phyloP scores from a whole-genome alignment of 495 filamentous ascomycete species.

The Bombardia bombarda region DNA sequence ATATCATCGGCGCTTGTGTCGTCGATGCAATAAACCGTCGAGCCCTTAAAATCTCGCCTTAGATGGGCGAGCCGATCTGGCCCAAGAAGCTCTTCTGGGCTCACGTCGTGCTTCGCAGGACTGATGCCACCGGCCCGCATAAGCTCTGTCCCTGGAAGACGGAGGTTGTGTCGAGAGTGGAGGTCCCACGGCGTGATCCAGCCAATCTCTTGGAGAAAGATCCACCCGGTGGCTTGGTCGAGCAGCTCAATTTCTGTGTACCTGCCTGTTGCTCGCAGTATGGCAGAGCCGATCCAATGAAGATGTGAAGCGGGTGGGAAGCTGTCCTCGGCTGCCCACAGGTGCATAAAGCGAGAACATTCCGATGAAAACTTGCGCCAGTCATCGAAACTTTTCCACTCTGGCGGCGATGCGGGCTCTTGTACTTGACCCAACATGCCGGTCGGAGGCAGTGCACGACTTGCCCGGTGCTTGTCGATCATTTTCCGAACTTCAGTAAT shows the following conservation, averaged over 20 bases:
- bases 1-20: slow-evolving; percentile 62
- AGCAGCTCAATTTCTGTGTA: slow-evolving; percentile 54
- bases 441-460: slow-evolving; percentile 50
- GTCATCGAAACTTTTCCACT: no score
- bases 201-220: slow-evolving; percentile 82
- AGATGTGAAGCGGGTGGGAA: slow-evolving; percentile 40
- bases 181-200: slow-evolving; percentile 78
- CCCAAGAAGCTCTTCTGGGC: slow-evolving; percentile 17
- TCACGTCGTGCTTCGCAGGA: slow-evolving; percentile 22
- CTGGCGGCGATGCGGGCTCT: slow-evolving; percentile 12
- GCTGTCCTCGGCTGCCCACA: slow-evolving; percentile 52
- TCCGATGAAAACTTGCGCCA: no score
- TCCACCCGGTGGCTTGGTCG: slow-evolving; percentile 48
- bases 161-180: slow-evolving; percentile 50
- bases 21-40: slow-evolving; percentile 82
- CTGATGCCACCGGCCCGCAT: slow-evolving; percentile 35
- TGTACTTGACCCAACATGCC: slow-evolving; percentile 42
- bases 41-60: slow-evolving; percentile 61
- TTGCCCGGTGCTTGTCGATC: slow-evolving; percentile 60
- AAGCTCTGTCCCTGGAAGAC: slow-evolving; percentile 40
- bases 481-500: no score
- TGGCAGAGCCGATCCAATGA: slow-evolving; percentile 55
- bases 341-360: slow-evolving; percentile 65
- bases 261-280: slow-evolving; percentile 63
- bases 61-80: slow-evolving; percentile 44